Conservation (phyloP, 345 rosid species). For the Melaleuca quinquenervia region DNA sequence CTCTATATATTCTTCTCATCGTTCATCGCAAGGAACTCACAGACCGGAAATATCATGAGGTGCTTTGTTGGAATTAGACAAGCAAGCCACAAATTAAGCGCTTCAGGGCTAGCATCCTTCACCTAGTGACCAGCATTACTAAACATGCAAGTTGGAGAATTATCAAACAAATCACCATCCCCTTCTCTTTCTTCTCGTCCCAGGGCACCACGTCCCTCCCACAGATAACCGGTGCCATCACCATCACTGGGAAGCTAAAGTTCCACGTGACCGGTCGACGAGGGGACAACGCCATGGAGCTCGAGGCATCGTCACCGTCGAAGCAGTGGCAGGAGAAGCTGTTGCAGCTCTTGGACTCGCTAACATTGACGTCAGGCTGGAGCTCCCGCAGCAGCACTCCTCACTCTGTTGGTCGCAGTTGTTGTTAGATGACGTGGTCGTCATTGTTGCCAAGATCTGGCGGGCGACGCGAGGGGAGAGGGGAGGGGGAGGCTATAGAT, state of each 20-base stretch:
- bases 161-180: conserved; percentile 66
- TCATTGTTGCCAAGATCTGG: too few relatives aligned
- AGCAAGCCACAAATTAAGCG: too few relatives aligned
- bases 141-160: background rate
- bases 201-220: conserved; percentile 10
- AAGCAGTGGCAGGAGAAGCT: conserved; percentile 64
- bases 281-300: conserved; percentile 59
- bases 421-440: conserved; percentile 56
- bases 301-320: conserved; percentile 55
- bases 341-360: conserved; percentile 86
- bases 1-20: too few relatives aligned
- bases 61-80: too few relatives aligned
- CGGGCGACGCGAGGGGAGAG: background rate
- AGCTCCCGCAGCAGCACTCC: conserved; percentile 67
- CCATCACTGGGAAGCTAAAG: conserved; percentile 32
- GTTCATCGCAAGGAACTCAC: too few relatives aligned
- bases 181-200: conserved; percentile 55
- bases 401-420: conserved; percentile 53
- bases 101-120: too few relatives aligned
- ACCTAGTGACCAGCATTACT: too few relatives aligned
- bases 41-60: too few relatives aligned
- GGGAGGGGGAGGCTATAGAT: conserved; percentile 10
- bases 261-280: conserved; percentile 9
- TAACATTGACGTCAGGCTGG: conserved; percentile 84
- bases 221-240: conserved; percentile 9